Evolutionary conservation across 2,329 filamentous ascomycete species (phyloP), one percentile per base, ranked within the genome.

Genomic region (Colletotrichum incanum): DNA sequence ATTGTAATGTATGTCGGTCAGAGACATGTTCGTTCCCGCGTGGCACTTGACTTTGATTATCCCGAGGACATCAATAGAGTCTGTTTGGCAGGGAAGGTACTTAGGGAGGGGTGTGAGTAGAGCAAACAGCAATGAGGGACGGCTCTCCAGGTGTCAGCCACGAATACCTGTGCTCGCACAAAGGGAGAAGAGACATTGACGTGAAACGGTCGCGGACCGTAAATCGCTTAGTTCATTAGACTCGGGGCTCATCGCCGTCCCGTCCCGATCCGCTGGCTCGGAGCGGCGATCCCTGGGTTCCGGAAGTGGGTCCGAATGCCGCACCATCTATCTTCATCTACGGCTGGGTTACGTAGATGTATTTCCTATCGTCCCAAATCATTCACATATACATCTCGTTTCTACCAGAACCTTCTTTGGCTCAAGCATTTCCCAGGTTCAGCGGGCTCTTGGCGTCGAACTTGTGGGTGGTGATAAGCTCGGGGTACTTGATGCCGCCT

Each of bases 371-470:
- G 5, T n/a, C 52, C 9, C 20, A 20, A 14, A 20, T 2, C 31
- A 14, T 37, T 26, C 34, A 1, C 18, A 11, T 18, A 12, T 5
- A 14, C 28, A 3, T 4, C 9, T 23, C 18, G 37, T 12, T 12
- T 23, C 31, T 18, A 45, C 14, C 34, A 1, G 4, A 14, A 8
- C n/a, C 3, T 18, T 6, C 49, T 18, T 18, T 31, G 12, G 3
- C 54, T 72, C 41, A 75, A 12, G 78, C 78, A 73, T 81, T 86
- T 34, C 88, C 87, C n/a, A 85, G 87, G 82, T 92, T 92, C 71
- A 91, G 82, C n/a, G 88, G 86, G 79, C 90, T 90, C 78, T 90
- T 84, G 65, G 86, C 79, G 77, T 92, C 90, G 79, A 84, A 92
- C 28, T 89, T 85, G 74, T 88, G 86, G 14, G 84, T 88, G 16